Evolutionary conservation across 1,284 basidiomycete genomes (phyloP), one percentile per base, ranked within the genome.

Genomic region (Lentinula novae-zelandiae): DNA sequence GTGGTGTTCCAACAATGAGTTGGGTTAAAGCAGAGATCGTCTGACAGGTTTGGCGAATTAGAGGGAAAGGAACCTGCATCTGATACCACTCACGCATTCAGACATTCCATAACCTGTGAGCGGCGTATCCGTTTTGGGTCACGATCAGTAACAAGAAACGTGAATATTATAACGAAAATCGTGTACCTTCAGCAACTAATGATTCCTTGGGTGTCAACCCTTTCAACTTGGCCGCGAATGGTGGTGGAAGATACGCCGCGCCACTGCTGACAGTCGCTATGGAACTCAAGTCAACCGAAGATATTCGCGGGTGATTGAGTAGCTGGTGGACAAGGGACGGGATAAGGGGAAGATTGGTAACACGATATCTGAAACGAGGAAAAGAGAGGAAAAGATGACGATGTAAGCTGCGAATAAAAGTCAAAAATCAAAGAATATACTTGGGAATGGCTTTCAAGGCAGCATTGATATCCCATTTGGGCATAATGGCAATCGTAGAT

Each of bases 21-120:
- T 77, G 77, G 1, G 66, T 56, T 5, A 85, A 72, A 0, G 81
- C 77, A 0, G 78, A 73, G 20, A 89, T 74, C 0, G 89, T 90
- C 88, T 92, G 55, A 40, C 33, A 31, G 17, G 27, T 13, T 12
- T 33, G 53, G 55, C 39, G 58, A 34, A 63, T 5, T 62, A 58
- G 20, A 10, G 12, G n/a, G 52, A 52, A 50, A 20, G 52, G 49
- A 52, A 27, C 22, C 6, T 10, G 39, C 13, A 34, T 13, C 50
- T 38, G 34, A 56, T 49, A 46, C 6, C 31, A 70, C 85, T 62
- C 69, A 90, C 89, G 59, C 75, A 75, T 81, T 92, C 90, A 0
- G 89, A 89, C 78, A 92, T 83, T 13, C 90, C 90, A 67, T 88
- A 92, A 0, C 89, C 89, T 86, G 64, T 20, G 10, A 0, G 51